phyloP scores from a whole-genome alignment of 1,284 basidiomycete genomes.

The Rhizoctonia solani region DNA sequence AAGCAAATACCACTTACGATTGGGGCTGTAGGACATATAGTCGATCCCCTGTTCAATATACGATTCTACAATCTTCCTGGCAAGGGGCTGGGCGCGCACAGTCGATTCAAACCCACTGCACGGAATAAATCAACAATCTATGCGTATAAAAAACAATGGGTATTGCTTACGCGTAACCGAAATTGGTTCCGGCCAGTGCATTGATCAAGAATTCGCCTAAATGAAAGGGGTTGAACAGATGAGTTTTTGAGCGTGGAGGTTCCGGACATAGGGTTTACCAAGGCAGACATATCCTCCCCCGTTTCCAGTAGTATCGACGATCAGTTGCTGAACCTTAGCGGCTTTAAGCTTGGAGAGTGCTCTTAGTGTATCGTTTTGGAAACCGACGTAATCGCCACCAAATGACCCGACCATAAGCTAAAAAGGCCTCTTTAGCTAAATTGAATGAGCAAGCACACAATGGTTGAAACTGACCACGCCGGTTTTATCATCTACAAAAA shows the following conservation, averaged over 20 bases:
- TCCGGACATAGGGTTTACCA: not conserved
- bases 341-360: slow-evolving; percentile 54
- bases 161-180: slow-evolving; percentile 56
- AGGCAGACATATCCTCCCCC: slow-evolving; percentile 51
- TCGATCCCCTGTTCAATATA: not conserved
- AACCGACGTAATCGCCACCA: slow-evolving; percentile 47
- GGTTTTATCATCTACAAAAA: slow-evolving; percentile 52
- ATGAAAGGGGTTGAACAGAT: slow-evolving; percentile 46
- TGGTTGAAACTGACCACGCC: slow-evolving; percentile 53
- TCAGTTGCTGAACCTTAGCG: slow-evolving; percentile 55
- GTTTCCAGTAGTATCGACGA: slow-evolving; percentile 65
- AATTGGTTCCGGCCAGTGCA: slow-evolving; percentile 52
- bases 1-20: slow-evolving; percentile 48
- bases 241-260: slow-evolving; percentile 37
- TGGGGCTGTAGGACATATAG: not conserved
- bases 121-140: slow-evolving; percentile 23
- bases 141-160: not conserved
- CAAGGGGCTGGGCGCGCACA: slow-evolving; percentile 44
- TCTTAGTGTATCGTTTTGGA: slow-evolving; percentile 57
- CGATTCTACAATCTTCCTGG: not conserved
- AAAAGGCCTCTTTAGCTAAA: not conserved
- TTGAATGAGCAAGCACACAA: slow-evolving; percentile 32
- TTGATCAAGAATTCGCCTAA: slow-evolving; percentile 3
- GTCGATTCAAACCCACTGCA: slow-evolving; percentile 55
- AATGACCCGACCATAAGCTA: slow-evolving; percentile 54